Evolutionary conservation across 208 protist species (phyloP).

Genomic region (Crithidia sp.): DNA sequence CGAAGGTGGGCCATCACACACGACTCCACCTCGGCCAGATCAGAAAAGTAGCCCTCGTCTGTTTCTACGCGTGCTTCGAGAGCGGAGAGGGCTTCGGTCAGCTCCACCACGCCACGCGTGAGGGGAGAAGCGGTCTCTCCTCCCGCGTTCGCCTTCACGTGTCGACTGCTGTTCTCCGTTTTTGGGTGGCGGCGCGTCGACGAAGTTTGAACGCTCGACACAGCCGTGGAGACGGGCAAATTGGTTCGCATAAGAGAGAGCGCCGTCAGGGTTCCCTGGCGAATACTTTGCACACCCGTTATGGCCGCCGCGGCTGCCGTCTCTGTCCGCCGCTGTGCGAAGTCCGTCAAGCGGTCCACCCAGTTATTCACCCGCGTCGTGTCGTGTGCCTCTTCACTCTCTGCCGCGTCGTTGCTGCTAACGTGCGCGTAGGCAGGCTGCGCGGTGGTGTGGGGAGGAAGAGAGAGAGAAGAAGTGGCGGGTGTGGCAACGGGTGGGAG

Average conservation of each 20-base stretch:
- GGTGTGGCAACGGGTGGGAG: too few relatives aligned
- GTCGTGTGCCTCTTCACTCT: neutral
- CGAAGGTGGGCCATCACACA: constrained; percentile 15
- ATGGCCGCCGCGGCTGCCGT: neutral
- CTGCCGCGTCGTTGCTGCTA: too few relatives aligned
- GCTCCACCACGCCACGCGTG: constrained; percentile 8
- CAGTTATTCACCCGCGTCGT: neutral
- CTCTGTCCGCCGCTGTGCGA: neutral
- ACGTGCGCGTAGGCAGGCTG: too few relatives aligned
- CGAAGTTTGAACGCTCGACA: too few relatives aligned
- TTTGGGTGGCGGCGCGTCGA: too few relatives aligned
- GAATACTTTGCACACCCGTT: neutral
- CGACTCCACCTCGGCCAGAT: constrained; percentile 17
- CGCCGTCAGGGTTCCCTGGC: neutral
- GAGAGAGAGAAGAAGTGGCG: too few relatives aligned
- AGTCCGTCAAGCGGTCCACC: neutral
- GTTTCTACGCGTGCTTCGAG: neutral
- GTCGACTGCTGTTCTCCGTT: too few relatives aligned
- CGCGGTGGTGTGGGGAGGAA: too few relatives aligned
- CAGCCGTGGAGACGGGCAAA: too few relatives aligned
- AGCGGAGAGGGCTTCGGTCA: constrained; percentile 11
- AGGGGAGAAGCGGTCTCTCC: neutral
- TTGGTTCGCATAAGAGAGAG: neutral
- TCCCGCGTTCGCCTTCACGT: too few relatives aligned
- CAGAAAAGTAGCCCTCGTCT: constrained; percentile 25